Base-by-base conservation (phyloP, 2,329 filamentous ascomycete species). In the Scytalidium lignicola region DNA sequence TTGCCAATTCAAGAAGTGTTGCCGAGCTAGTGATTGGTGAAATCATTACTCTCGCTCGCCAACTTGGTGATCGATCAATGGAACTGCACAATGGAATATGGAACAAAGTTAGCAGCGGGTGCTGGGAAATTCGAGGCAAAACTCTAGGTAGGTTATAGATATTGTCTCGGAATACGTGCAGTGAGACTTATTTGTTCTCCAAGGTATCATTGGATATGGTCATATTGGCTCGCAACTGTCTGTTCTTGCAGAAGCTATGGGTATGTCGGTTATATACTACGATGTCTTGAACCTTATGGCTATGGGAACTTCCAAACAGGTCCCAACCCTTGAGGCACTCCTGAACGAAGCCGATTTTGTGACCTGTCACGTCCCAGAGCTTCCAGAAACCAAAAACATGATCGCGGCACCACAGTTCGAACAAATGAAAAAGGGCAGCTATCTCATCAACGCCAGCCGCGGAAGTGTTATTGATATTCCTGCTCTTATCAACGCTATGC, bases 81-180 rank as follows among this genome's bases (percentile, higher is more conserved):
- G 93, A 99, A 73, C 83, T 99, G 80, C 93, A 99, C 75, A 81
- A 81, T 50, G 93, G 93, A 50, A 90, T 83, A 41, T 99, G 93
- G 93, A 97, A 97, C 71, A 99, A 99, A 75, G 91, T 97, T 63
- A 96, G 90, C 74, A 79, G 81, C 62, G 91, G 88, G 65, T 99
- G 93, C 79, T 97, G 93, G 93, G 93, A 99, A 69, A 90, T 97
- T 62, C 85, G 93, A 62, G 93, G 93, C 67, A 99, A 99, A 78
- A 97, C 92, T 41, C 78, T 99, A 47, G 93, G 87, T 83, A 70
- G 52, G 73, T 65, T 12, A 18, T 28, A 40, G 18, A 22, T 19
- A 29, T 17, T 17, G 8, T 12, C 13, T 28, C 8, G 13, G 13
- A 13, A 21, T 23, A 15, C 32, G 13, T 44, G 32, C 61, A 37